Evolutionary conservation across 768 basidiomycete genomes (phyloP), one percentile per base, ranked within the genome.

Genomic region (Calocybe cyanea): DNA sequence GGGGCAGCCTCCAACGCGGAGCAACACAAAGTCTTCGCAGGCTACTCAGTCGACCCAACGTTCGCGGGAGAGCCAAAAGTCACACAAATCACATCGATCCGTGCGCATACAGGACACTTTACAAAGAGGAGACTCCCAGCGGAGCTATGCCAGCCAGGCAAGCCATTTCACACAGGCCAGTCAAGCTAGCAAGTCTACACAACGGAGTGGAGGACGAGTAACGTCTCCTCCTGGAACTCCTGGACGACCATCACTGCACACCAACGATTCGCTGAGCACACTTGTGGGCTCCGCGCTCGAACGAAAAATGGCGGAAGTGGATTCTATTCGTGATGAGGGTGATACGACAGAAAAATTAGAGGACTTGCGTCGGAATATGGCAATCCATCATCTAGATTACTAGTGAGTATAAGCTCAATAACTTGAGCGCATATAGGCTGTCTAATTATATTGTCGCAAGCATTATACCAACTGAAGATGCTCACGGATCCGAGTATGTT

Each of bases 401-500:
- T 90, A 89, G 87, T 89, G 57, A 63, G 84, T 75, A 20, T 31
- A 42, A 34, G 50, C 5, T 28, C 11, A 6, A 31, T 23, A 9
- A 8, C 30, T 23, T 28, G 15, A 15, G 32, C 21, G 38, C 33
- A 46, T 44, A 24, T 30, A 24, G 10, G 43, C 46, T 43, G 43
- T 48, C 57, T 34, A 35, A 36, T 33, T 25, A 45, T 10, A 40
- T 44, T 44, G 30, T 53, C n/a, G 32, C 40, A 92, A n/a, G 88
- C 56, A 62, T 90, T 52, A 63, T 92, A 38, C 88, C 88, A 2
- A 81, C 76, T 28, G 87, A 88, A 62, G 90, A 92, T 57, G 83
- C 87, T 4, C 90, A 92, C 59, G 78, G 79, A 41, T 89, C 88
- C 0, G 90, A 92, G 63, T 91, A 89, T 49, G 84, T 90, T 19